Evolutionary conservation across 1,284 basidiomycete species (phyloP).

Genomic region (Pholiota adiposa): DNA sequence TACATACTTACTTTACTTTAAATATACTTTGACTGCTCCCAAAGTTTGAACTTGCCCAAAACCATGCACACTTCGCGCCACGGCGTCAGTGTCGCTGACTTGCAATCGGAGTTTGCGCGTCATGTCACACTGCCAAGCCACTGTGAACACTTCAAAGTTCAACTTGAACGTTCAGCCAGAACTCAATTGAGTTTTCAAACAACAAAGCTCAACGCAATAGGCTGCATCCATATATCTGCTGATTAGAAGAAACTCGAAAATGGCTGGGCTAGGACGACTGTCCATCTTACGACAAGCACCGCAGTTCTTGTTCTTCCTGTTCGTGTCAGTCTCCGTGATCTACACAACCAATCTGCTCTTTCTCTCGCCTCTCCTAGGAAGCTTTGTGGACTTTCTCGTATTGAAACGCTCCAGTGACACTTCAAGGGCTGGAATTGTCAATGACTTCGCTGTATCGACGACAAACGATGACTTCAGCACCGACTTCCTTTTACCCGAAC

Average conservation of each 20-base stretch:
- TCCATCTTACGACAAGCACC: constrained; percentile 3
- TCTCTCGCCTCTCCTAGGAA: constrained; percentile 24
- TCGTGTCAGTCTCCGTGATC: constrained; percentile 39
- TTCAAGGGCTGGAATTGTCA: neutral
- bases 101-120: neutral
- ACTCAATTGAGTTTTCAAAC: too few species aligned
- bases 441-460: neutral
- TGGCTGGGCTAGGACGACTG: constrained; percentile 13
- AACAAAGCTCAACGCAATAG: too few species aligned
- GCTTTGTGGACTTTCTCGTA: constrained; percentile 10
- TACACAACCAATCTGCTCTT: constrained; percentile 41
- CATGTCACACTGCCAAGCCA: neutral
- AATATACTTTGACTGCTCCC: too few species aligned
- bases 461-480: neutral
- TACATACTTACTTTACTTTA: too few species aligned
- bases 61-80: too few species aligned
- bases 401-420: neutral
- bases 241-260: neutral
- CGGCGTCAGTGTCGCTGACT: neutral
- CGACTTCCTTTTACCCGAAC: neutral
- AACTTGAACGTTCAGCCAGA: too few species aligned
- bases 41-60: too few species aligned
- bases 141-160: too few species aligned
- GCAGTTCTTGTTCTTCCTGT: constrained; percentile 15
- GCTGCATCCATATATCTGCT: too few species aligned